A percentile compares a stretch with the other conserved stretches of the same genome.
Conservation (phyloP, 139 green algal species). For the Closterium sp. region DNA sequence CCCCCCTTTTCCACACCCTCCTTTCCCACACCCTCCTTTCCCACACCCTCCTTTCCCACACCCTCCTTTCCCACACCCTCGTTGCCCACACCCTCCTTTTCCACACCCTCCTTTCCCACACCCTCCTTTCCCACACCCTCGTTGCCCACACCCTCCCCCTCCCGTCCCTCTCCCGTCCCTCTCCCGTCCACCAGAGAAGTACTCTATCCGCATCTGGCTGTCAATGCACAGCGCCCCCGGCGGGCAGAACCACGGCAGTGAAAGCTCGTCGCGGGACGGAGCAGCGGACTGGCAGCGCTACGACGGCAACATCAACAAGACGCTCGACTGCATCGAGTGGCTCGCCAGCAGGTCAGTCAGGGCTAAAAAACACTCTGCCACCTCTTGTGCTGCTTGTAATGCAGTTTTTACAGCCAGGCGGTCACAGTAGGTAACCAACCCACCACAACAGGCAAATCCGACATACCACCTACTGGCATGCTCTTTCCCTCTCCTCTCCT, state of each 20-base stretch:
- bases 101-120: neutral
- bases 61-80: neutral
- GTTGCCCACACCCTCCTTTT: neutral
- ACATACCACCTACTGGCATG: no score
- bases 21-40: no score
- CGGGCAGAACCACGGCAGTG: slow-evolving; percentile 15
- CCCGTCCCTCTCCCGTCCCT: neutral
- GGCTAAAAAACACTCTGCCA: no score
- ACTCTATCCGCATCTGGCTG: slow-evolving; percentile 30
- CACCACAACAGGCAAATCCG: no score
- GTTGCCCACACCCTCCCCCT: neutral
- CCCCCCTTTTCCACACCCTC: no score
- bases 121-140: neutral
- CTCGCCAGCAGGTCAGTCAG: slow-evolving; percentile 19
- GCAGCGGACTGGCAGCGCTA: slow-evolving; percentile 13
- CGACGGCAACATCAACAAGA: slow-evolving; percentile 20
- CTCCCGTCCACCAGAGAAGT: slow-evolving; percentile 6
- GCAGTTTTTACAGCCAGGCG: no score
- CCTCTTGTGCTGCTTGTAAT: no score
- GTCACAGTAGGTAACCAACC: no score
- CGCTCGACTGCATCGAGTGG: slow-evolving; percentile 18
- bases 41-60: neutral
- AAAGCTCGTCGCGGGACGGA: slow-evolving; percentile 8
- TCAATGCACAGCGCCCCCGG: slow-evolving; percentile 32
- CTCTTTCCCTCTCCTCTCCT: neutral